These are phyloP conservation scores for Mycosarcoma maydis DNA, from an alignment of 1,284 basidiomycete species.

Conservation along the genomic window DNA sequence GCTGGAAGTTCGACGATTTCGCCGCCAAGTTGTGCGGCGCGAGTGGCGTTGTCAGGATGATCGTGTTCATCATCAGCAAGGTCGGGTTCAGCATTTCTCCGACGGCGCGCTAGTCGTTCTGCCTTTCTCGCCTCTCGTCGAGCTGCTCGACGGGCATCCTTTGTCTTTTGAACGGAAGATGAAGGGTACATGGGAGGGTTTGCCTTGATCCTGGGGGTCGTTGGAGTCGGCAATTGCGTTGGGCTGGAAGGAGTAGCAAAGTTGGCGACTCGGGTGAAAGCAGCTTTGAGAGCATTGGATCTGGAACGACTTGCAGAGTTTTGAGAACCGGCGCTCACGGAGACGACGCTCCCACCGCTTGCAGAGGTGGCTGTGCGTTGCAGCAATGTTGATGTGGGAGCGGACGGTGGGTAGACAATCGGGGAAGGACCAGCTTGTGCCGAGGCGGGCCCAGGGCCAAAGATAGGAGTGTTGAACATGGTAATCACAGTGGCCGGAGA, in stretches of 20 bases:
- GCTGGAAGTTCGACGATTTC: slow-evolving; percentile 38
- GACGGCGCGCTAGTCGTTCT: slow-evolving; percentile 16
- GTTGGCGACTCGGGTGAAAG: slow-evolving; percentile 25
- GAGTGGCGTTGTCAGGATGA: slow-evolving; percentile 1
- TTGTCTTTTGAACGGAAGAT: slow-evolving; percentile 35
- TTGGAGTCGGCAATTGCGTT: not conserved
- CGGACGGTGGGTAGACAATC: slow-evolving; percentile 16
- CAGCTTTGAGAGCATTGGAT: slow-evolving; percentile 16
- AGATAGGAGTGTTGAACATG: slow-evolving; percentile 34
- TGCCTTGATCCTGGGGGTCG: slow-evolving; percentile 6
- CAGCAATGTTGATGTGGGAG: slow-evolving; percentile 5
- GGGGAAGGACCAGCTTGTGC: slow-evolving; percentile 12
- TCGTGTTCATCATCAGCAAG: slow-evolving; percentile 19
- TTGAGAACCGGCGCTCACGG: slow-evolving; percentile 16
- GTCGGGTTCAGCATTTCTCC: slow-evolving; percentile 14
- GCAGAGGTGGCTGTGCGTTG: slow-evolving; percentile 22
- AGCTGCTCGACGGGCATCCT: slow-evolving; percentile 32
- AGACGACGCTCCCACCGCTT: slow-evolving; percentile 14
- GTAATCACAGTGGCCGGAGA: slow-evolving; percentile 31
- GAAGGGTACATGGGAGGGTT: slow-evolving; percentile 15
- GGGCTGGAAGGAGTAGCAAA: slow-evolving; percentile 27
- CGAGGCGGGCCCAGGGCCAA: not conserved
- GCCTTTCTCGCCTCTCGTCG: slow-evolving; percentile 23
- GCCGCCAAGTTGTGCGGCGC: slow-evolving; percentile 35
- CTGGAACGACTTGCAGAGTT: slow-evolving; percentile 15